Conservation (phyloP, 2,329 filamentous ascomycete genomes). For the Monilinia fructicola region DNA sequence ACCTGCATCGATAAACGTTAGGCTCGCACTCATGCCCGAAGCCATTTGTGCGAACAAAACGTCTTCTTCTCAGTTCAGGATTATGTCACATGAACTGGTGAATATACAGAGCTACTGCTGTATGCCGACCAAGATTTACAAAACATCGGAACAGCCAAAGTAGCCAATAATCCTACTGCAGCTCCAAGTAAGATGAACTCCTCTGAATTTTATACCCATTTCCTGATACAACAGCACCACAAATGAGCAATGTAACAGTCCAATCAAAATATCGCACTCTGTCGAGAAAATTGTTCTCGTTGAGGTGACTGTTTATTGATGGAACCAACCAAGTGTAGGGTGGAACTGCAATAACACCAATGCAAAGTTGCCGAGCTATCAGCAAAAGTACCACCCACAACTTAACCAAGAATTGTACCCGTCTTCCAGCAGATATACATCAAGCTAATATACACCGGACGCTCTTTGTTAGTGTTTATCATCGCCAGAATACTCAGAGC, state of each 20-base stretch:
- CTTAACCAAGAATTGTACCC: constrained; percentile 27
- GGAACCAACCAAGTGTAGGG: constrained; percentile 26
- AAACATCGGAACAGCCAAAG: constrained; percentile 48
- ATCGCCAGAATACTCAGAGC: constrained; percentile 24
- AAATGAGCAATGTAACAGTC: constrained; percentile 37
- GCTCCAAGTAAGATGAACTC: constrained; percentile 38
- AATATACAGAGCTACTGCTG: constrained; percentile 37
- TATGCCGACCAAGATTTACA: constrained; percentile 31
- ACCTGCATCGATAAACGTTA: constrained; percentile 45
- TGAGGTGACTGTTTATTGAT: background rate
- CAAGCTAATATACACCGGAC: constrained; percentile 23
- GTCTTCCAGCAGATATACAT: constrained; percentile 25
- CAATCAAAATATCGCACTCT: constrained; percentile 29
- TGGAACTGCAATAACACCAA: constrained; percentile 36
- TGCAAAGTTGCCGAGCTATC: constrained; percentile 34
- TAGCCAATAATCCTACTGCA: constrained; percentile 34
- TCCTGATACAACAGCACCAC: constrained; percentile 40
- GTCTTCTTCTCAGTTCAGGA: constrained; percentile 42
- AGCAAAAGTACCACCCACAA: constrained; percentile 39
- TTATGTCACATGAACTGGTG: constrained; percentile 38
- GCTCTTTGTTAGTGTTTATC: constrained; percentile 20
- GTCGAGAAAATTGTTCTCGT: background rate
- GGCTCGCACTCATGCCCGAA: constrained; percentile 40
- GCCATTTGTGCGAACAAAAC: constrained; percentile 42
- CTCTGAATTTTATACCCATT: constrained; percentile 42